Evolutionary conservation across 2,329 filamentous ascomycete species (phyloP).

Genomic region (Akanthomyces dipterigenus): DNA sequence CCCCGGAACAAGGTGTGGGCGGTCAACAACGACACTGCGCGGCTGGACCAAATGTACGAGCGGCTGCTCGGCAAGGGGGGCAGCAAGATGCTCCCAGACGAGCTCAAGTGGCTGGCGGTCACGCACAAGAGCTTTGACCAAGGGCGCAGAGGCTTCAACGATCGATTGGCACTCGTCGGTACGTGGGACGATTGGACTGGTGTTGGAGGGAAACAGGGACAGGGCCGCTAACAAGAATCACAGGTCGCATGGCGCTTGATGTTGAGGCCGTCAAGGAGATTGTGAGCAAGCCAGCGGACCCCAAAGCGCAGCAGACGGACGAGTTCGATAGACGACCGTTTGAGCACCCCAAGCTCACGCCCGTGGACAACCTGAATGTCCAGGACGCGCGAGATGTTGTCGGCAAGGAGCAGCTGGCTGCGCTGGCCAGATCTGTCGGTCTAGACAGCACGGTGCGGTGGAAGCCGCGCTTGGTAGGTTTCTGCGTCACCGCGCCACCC

Average conservation of each 20-base stretch:
- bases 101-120: constrained; percentile 92
- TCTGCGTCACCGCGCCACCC: no score
- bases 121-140: constrained; percentile 99
- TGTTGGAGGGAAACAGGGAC: no score
- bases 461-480: constrained; percentile 76
- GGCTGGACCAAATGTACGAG: constrained; percentile 72
- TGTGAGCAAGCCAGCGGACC: constrained; percentile 26
- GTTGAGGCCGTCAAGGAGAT: constrained; percentile 35
- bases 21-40: constrained; percentile 69
- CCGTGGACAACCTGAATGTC: constrained; percentile 64
- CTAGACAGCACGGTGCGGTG: constrained; percentile 74
- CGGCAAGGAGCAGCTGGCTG: constrained; percentile 57
- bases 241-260: constrained; percentile 27
- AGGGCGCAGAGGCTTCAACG: constrained; percentile 88
- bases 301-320: constrained; percentile 29
- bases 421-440: constrained; percentile 63
- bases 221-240: neutral
- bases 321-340: constrained; percentile 57
- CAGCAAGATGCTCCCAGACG: constrained; percentile 70
- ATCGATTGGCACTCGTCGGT: constrained; percentile 86
- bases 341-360: constrained; percentile 60
- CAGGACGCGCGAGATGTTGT: constrained; percentile 55
- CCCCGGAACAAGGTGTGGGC: constrained; percentile 49
- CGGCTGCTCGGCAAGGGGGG: constrained; percentile 68
- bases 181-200: constrained; percentile 22